Base-by-base conservation (phyloP, 2,329 filamentous ascomycete species). In the Phyllachora maydis region DNA sequence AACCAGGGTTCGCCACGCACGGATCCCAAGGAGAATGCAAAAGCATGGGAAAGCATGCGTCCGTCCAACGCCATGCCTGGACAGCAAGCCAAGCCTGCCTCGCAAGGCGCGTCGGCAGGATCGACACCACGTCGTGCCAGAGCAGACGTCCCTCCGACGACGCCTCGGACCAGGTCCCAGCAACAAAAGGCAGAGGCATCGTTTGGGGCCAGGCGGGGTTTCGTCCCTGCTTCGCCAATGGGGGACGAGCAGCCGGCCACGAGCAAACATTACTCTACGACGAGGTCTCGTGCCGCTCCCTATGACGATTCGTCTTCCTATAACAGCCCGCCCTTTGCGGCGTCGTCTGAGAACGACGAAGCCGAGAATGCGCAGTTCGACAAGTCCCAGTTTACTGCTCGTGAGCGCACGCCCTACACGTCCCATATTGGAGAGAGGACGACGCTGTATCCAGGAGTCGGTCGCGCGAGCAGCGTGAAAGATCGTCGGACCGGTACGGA, bases 401-500 rank as follows among this genome's bases (percentile, higher is more conserved):
- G 63, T n/a, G 51, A 63, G 26, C 62, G 60, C 32, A 62, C 59
- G 5, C 63, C 65, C 0, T 71, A 70, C 35, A 50, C 54, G 19
- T 54, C 50, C 2, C 52, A 58, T 16, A 52, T 59, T 8, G 63
- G 65, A 16, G 66, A 71, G 38, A 69, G 59, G 42, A 58, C 61
- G 4, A 57, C n/a, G n/a, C n/a, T n/a, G n/a, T n/a, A n/a, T n/a
- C n/a, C n/a, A n/a, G n/a, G n/a, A n/a, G n/a, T n/a, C n/a, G n/a
- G n/a, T n/a, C 47, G 57, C n/a, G 45, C 54, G 4, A 51, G 47
- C 29, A 62, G 56, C 38, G 50, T 49, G 11, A 49, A 54, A 16
- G 46, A n/a, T n/a, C n/a, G n/a, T n/a, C n/a, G n/a, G n/a, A n/a
- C n/a, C n/a, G n/a, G n/a, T n/a, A n/a, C n/a, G n/a, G n/a, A n/a